These are phyloP conservation scores for Ogataea kodamae DNA, from an alignment of 805 yeast species.

Conservation along the genomic window DNA sequence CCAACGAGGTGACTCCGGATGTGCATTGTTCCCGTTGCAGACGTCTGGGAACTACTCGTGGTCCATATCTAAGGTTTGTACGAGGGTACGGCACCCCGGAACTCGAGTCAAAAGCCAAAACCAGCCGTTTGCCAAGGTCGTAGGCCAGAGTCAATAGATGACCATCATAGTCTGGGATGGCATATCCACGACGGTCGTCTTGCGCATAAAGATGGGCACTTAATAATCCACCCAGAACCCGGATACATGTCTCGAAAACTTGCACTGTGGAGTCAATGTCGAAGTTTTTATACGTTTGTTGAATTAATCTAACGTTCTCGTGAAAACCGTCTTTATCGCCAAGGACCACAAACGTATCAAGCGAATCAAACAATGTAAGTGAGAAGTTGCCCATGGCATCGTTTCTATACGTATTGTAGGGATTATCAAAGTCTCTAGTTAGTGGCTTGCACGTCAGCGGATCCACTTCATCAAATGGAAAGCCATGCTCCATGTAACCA, in stretches of 20 bases:
- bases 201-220: constrained; percentile 73
- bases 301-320: constrained; percentile 40
- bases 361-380: constrained; percentile 70
- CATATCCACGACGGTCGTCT: constrained; percentile 42
- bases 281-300: constrained; percentile 41
- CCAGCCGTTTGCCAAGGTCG: constrained; percentile 68
- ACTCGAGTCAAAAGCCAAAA: constrained; percentile 65
- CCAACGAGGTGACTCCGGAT: constrained; percentile 82
- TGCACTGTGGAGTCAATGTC: constrained; percentile 70
- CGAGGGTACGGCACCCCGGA: constrained; percentile 76
- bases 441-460: constrained; percentile 72
- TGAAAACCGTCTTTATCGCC: constrained; percentile 58
- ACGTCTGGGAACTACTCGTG: constrained; percentile 39
- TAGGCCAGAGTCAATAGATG: constrained; percentile 66
- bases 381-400: constrained; percentile 87
- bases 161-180: constrained; percentile 56
- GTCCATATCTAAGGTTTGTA: constrained; percentile 60
- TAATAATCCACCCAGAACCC: constrained; percentile 78
- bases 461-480: constrained; percentile 76
- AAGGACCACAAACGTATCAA: constrained; percentile 76
- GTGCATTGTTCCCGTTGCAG: constrained; percentile 69
- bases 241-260: constrained; percentile 81
- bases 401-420: constrained; percentile 56
- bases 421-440: constrained; percentile 56
- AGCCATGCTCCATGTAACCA: constrained; percentile 64